phyloP scores from a whole-genome alignment of 768 basidiomycete species.

The Sutorius australiensis region DNA sequence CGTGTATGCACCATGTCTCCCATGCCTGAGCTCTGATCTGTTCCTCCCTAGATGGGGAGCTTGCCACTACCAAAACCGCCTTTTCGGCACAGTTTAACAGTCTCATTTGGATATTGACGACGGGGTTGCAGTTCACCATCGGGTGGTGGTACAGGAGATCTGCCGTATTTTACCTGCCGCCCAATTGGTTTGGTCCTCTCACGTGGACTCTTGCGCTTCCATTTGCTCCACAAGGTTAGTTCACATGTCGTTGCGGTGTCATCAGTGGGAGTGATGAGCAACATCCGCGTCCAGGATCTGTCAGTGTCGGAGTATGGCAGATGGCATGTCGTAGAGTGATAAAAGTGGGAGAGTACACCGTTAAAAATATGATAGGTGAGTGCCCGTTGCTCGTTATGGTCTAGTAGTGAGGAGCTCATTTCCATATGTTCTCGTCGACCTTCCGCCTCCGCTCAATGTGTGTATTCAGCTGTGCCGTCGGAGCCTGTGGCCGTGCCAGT shows the following conservation, averaged over 20 bases:
- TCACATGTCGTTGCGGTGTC: slow-evolving; percentile 6
- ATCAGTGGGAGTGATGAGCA: not conserved
- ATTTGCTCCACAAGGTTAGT: slow-evolving; percentile 81
- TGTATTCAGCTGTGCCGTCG: slow-evolving; percentile 14
- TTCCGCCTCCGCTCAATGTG: not conserved
- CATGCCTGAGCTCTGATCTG: not conserved
- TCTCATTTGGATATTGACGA: slow-evolving; percentile 79
- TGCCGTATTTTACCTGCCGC: slow-evolving; percentile 92
- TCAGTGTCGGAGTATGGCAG: slow-evolving; percentile 93
- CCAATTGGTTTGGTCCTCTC: slow-evolving; percentile 85
- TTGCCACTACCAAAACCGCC: slow-evolving; percentile 52
- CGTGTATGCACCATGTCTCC: not conserved
- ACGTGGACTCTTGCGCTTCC: slow-evolving; percentile 88
- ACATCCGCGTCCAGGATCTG: slow-evolving; percentile 56
- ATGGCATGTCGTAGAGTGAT: slow-evolving; percentile 91
- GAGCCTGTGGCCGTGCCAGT: slow-evolving; percentile 19
- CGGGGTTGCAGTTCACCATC: slow-evolving; percentile 76
- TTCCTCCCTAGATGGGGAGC: slow-evolving; percentile 55
- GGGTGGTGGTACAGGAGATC: slow-evolving; percentile 89
- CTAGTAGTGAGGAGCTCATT: not conserved
- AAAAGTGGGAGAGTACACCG: slow-evolving; percentile 66
- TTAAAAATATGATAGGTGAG: slow-evolving; percentile 58
- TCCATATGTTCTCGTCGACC: not conserved
- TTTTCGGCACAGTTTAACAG: slow-evolving; percentile 73
- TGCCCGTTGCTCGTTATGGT: slow-evolving; percentile 6